Conservation (phyloP, 768 basidiomycete species). For the Lepiota subincarnata region DNA sequence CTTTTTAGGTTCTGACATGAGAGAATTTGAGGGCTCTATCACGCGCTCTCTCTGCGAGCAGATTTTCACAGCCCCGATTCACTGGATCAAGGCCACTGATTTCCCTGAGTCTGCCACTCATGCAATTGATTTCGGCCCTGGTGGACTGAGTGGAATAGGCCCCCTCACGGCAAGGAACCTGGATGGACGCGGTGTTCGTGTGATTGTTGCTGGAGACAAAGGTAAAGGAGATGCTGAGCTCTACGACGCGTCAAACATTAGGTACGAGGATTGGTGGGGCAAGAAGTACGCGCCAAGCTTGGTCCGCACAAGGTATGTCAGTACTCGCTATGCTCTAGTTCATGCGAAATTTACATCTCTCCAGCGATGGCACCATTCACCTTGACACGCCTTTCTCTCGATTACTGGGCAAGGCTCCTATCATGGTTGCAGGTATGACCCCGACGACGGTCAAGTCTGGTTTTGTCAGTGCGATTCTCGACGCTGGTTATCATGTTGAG, state of each 20-base stretch:
- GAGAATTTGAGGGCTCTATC: constrained; percentile 61
- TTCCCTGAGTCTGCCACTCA: constrained; percentile 93
- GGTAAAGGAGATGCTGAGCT: constrained; percentile 87
- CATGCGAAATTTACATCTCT: constrained; percentile 13
- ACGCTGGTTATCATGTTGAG: constrained; percentile 95
- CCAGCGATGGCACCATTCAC: constrained; percentile 87
- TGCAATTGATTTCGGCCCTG: constrained; percentile 94
- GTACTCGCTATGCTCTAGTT: constrained; percentile 4
- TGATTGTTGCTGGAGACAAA: constrained; percentile 87
- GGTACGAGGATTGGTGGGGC: constrained; percentile 86
- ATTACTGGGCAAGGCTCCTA: constrained; percentile 91
- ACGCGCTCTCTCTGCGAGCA: constrained; percentile 89
- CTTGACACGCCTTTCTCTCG: constrained; percentile 97
- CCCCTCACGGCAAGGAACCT: constrained; percentile 85
- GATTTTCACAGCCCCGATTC: constrained; percentile 87
- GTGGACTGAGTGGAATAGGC: constrained; percentile 90
- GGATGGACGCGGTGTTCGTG: constrained; percentile 89
- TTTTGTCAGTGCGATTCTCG: constrained; percentile 88
- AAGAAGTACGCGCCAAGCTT: constrained; percentile 83
- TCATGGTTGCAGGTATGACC: constrained; percentile 99
- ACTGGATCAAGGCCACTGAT: constrained; percentile 87
- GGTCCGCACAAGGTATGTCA: constrained; percentile 80
- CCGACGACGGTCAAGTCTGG: constrained; percentile 94
- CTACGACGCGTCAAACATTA: constrained; percentile 60
- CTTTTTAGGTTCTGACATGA: constrained; percentile 76